Evolutionary conservation across 1,139 yeast genomes (phyloP).

Genomic region (Citeromyces siamensis): DNA sequence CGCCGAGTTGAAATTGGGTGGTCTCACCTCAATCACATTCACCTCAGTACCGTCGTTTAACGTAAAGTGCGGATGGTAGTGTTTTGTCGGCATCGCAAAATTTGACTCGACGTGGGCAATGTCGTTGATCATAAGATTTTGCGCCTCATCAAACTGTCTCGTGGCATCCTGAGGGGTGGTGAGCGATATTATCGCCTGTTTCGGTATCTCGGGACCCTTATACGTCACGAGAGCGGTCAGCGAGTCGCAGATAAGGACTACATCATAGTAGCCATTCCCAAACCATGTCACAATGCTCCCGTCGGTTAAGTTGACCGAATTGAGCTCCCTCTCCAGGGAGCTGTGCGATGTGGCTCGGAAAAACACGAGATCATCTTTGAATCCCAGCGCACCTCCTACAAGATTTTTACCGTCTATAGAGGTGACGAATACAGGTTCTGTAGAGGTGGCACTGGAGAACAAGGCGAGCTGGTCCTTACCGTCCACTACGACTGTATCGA

Average conservation of each 20-base stretch:
- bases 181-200: conserved; percentile 44
- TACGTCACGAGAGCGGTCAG: conserved; percentile 30
- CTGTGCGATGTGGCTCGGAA: conserved; percentile 47
- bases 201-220: conserved; percentile 56
- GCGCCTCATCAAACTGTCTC: conserved; percentile 15
- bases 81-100: conserved; percentile 44
- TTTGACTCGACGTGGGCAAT: conserved; percentile 16
- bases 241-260: conserved; percentile 38
- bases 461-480: conserved; percentile 61
- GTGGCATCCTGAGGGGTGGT: conserved; percentile 19
- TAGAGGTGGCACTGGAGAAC: conserved; percentile 35
- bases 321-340: conserved; percentile 45
- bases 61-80: conserved; percentile 29
- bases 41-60: conserved; percentile 25
- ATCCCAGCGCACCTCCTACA: conserved; percentile 39
- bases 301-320: conserved; percentile 24
- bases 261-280: conserved; percentile 14
- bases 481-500: conserved; percentile 60
- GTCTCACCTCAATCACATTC: conserved; percentile 65
- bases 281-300: conserved; percentile 16
- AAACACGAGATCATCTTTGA: conserved; percentile 46
- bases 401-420: conserved; percentile 60
- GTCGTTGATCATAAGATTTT: conserved; percentile 19
- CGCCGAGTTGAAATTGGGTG: conserved; percentile 48
- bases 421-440: conserved; percentile 40